A percentile compares a stretch with the other conserved stretches of the same genome.
Evolutionary conservation across 2,329 filamentous ascomycete genomes (phyloP).

Genomic region (Nothophaeocryptopus gaeumannii): DNA sequence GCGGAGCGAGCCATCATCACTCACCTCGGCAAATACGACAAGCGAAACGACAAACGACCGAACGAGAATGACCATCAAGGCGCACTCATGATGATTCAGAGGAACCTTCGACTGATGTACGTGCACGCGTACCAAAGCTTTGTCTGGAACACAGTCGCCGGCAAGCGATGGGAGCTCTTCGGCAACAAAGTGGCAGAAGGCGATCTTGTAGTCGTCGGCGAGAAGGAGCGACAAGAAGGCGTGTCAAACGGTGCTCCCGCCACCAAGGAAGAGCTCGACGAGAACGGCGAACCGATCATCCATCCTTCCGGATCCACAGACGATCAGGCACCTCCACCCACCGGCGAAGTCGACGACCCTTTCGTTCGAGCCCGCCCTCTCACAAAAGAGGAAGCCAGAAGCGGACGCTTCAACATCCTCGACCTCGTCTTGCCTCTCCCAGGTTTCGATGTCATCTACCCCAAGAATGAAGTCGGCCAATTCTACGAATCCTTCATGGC

Average conservation of each 20-base stretch:
- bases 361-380: constrained; percentile 71
- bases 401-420: constrained; percentile 74
- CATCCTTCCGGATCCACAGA: constrained; percentile 46
- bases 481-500: constrained; percentile 88
- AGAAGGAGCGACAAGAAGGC: constrained; percentile 51
- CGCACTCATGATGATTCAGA: constrained; percentile 74
- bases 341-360: constrained; percentile 55
- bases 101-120: constrained; percentile 87
- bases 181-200: constrained; percentile 75
- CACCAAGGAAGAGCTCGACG: constrained; percentile 48
- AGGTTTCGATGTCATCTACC: constrained; percentile 86
- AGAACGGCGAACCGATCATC: constrained; percentile 65
- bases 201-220: constrained; percentile 71
- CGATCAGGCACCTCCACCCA: constrained; percentile 6
- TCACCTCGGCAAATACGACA: constrained; percentile 58
- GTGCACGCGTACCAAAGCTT: constrained; percentile 94
- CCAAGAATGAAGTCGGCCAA: constrained; percentile 74
- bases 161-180: constrained; percentile 73
- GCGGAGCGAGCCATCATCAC: constrained; percentile 77
- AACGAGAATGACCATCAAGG: constrained; percentile 71
- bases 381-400: constrained; percentile 71
- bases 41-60: constrained; percentile 44
- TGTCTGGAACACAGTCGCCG: constrained; percentile 86
- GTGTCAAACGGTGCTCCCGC: constrained; percentile 32
- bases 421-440: constrained; percentile 91